phyloP scores from a whole-genome alignment of 2,329 filamentous ascomycete genomes.

The Daldinia eschscholtzii region DNA sequence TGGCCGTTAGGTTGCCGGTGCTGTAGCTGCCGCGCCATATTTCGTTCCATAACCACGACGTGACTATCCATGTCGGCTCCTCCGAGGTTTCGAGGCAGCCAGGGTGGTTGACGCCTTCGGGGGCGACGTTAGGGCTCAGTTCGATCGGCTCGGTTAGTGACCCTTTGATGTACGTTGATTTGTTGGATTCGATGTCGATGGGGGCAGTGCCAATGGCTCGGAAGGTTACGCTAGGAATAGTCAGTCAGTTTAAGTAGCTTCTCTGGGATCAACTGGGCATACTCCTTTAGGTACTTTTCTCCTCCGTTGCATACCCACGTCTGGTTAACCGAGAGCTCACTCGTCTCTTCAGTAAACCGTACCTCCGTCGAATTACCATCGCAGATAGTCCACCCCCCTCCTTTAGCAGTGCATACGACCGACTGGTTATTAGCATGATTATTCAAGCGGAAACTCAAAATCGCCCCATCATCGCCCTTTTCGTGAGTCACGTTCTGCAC shows the following conservation, averaged over 20 bases:
- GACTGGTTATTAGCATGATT: slow-evolving; percentile 40
- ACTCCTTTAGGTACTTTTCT: slow-evolving; percentile 31
- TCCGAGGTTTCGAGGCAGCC: slow-evolving; percentile 36
- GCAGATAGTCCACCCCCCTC: slow-evolving; percentile 30
- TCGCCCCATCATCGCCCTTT: not conserved
- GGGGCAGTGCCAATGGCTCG: slow-evolving; percentile 25
- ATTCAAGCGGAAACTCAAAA: slow-evolving; percentile 30
- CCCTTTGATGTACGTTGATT: slow-evolving; percentile 31
- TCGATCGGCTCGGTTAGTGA: slow-evolving; percentile 37
- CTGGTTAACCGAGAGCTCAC: slow-evolving; percentile 32
- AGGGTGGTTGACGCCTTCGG: slow-evolving; percentile 38
- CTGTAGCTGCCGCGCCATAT: slow-evolving; percentile 24
- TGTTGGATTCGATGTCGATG: slow-evolving; percentile 23
- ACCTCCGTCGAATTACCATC: slow-evolving; percentile 30
- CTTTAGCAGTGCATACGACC: slow-evolving; percentile 19
- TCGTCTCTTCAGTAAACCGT: slow-evolving; percentile 18
- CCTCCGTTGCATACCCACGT: slow-evolving; percentile 37
- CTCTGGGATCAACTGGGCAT: not conserved
- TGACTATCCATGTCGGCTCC: slow-evolving; percentile 37
- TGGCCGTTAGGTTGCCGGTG: slow-evolving; percentile 28
- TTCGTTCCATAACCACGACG: slow-evolving; percentile 39
- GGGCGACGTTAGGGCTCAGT: slow-evolving; percentile 40
- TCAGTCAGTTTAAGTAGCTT: not conserved
- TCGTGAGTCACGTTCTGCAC: slow-evolving; percentile 29
- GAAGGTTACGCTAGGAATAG: slow-evolving; percentile 30